A percentile compares a stretch with the other conserved stretches of the same genome.
These are phyloP conservation scores for Cenchrus americanus DNA, from an alignment of 176 grass and related monocot species.

Conservation along the genomic window DNA sequence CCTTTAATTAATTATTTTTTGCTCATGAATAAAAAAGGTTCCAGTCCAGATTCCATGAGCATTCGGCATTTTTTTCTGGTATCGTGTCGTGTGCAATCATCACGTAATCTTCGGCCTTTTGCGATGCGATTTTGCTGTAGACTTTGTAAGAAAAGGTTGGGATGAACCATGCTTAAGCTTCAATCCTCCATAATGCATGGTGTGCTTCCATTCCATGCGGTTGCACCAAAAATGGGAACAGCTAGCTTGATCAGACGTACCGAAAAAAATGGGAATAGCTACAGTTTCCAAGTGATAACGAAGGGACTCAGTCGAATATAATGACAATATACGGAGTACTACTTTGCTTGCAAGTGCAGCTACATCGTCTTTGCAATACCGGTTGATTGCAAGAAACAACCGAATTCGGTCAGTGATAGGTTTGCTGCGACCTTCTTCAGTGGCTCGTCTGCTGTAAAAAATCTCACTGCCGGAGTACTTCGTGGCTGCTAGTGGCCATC, in stretches of 20 bases:
- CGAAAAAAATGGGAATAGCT: background rate
- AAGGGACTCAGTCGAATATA: slow-evolving; percentile 1
- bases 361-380: background rate
- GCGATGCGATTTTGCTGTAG: background rate
- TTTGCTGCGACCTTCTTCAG: background rate
- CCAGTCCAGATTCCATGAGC: slow-evolving; percentile 2
- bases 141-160: background rate
- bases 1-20: background rate
- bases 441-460: background rate
- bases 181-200: slow-evolving; percentile 21
- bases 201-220: slow-evolving; percentile 21
- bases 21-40: background rate
- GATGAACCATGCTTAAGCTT: slow-evolving; percentile 21
- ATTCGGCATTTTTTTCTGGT: background rate
- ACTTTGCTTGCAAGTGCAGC: slow-evolving; percentile 40
- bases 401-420: background rate
- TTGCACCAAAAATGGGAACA: slow-evolving; percentile 17
- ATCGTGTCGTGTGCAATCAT: slow-evolving; percentile 15
- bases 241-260: background rate
- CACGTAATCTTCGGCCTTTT: slow-evolving; percentile 23
- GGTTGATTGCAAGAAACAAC: background rate
- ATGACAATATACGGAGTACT: background rate
- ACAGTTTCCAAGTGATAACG: background rate
- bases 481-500: background rate
- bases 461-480: background rate